These are phyloP conservation scores for Tylopilus intermedius DNA, from an alignment of 768 basidiomycete species.

Conservation along the genomic window DNA sequence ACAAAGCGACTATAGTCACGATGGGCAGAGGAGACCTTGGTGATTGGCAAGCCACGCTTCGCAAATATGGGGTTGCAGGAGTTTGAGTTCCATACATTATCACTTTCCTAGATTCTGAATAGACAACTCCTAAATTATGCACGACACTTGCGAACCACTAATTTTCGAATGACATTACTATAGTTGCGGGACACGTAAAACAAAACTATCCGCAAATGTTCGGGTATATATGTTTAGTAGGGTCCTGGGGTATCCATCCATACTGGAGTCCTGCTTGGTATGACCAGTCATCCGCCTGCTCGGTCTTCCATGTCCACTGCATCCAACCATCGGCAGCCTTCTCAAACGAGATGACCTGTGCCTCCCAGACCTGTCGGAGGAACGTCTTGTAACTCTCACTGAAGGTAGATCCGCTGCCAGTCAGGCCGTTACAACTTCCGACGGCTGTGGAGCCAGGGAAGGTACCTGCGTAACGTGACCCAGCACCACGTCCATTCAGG, in stretches of 20 bases:
- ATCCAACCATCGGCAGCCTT: slow-evolving; percentile 62
- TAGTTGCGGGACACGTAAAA: neutral
- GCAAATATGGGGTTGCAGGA: slow-evolving; percentile 61
- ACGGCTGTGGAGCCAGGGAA: slow-evolving; percentile 58
- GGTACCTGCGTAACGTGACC: slow-evolving; percentile 61
- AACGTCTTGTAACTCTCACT: slow-evolving; percentile 75
- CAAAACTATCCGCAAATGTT: slow-evolving; percentile 50
- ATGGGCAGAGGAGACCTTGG: slow-evolving; percentile 81
- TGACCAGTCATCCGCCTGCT: slow-evolving; percentile 83
- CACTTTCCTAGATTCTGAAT: neutral
- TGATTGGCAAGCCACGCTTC: slow-evolving; percentile 57
- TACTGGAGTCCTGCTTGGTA: slow-evolving; percentile 75
- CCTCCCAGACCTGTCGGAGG: slow-evolving; percentile 79
- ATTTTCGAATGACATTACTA: neutral
- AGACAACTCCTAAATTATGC: neutral
- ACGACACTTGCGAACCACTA: neutral
- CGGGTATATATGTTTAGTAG: slow-evolving; percentile 48
- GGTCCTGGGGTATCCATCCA: slow-evolving; percentile 79
- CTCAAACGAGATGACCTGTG: slow-evolving; percentile 73
- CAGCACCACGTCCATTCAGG: slow-evolving; percentile 75
- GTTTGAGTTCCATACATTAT: slow-evolving; percentile 8
- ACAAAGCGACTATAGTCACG: slow-evolving; percentile 72
- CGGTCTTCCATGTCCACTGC: slow-evolving; percentile 83
- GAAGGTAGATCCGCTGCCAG: slow-evolving; percentile 72
- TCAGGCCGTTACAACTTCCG: slow-evolving; percentile 70